Evolutionary conservation across 2,329 filamentous ascomycete genomes (phyloP).

Genomic region (Beauveria sp.): DNA sequence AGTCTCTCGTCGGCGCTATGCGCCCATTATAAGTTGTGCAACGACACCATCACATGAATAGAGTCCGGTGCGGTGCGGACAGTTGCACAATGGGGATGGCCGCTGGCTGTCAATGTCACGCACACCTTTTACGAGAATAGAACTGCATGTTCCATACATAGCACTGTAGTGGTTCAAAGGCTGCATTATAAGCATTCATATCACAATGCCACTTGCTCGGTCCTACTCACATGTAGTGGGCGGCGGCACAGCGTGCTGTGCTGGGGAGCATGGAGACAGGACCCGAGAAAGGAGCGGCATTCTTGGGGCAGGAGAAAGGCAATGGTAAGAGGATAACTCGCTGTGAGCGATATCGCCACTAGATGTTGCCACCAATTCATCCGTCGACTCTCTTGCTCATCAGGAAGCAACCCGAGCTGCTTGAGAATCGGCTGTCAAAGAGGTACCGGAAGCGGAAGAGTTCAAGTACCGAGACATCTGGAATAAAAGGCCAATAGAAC

Average conservation of each 20-base stretch:
- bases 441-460: fast-evolving
- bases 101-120: too few species aligned
- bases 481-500: too few species aligned
- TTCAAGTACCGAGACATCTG: neutral
- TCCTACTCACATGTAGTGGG: too few species aligned
- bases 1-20: neutral
- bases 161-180: neutral
- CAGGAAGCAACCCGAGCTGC: too few species aligned
- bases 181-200: neutral
- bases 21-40: neutral
- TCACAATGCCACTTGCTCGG: neutral
- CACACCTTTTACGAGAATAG: neutral
- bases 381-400: too few species aligned
- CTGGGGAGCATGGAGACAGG: too few species aligned
- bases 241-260: too few species aligned
- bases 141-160: neutral
- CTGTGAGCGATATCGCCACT: too few species aligned
- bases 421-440: neutral
- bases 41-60: neutral
- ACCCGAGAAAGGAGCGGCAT: too few species aligned
- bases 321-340: too few species aligned
- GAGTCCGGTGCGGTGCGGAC: neutral
- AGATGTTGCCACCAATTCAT: too few species aligned
- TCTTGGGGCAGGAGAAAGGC: too few species aligned
- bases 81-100: neutral